A percentile compares a stretch with the other conserved stretches of the same genome.
Evolutionary conservation across 371 early-diverging fungal genomes (phyloP).

Genomic region (Syncephalastrum sp.): DNA sequence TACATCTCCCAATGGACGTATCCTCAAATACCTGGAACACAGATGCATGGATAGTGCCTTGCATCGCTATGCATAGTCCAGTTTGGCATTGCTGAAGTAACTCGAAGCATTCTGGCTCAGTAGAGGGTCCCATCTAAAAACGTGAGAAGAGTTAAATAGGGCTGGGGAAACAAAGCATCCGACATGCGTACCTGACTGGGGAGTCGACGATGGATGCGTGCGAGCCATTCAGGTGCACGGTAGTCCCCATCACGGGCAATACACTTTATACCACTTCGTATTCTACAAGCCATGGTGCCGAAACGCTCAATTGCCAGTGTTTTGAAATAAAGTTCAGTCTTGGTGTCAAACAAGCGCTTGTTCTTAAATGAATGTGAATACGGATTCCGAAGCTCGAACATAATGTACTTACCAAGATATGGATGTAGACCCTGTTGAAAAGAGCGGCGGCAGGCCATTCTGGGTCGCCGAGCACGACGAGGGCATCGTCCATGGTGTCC

Average conservation of each 20-base stretch:
- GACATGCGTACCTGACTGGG: slow-evolving; percentile 16
- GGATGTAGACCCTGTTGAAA: slow-evolving; percentile 58
- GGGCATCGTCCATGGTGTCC: slow-evolving; percentile 69
- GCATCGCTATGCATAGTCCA: too few species aligned
- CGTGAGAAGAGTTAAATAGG: neutral
- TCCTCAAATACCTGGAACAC: too few species aligned
- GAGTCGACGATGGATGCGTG: slow-evolving; percentile 23
- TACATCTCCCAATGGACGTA: too few species aligned
- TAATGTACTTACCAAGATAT: slow-evolving; percentile 53
- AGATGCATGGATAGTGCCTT: too few species aligned
- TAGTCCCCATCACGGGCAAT: slow-evolving; percentile 12
- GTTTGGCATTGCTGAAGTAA: neutral
- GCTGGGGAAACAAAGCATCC: too few species aligned
- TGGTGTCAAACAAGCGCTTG: slow-evolving; percentile 56
- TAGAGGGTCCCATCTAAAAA: neutral
- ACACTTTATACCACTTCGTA: slow-evolving; percentile 36
- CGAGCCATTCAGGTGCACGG: slow-evolving; percentile 39
- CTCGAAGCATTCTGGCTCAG: neutral
- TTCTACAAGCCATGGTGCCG: slow-evolving; percentile 61
- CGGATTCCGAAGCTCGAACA: neutral
- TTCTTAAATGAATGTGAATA: slow-evolving; percentile 28
- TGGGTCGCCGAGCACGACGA: slow-evolving; percentile 73
- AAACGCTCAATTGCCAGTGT: slow-evolving; percentile 77
- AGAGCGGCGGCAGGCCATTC: slow-evolving; percentile 92
- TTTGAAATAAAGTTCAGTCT: slow-evolving; percentile 59